phyloP scores from a whole-genome alignment of 163 green algal species.

The Volvox carteri region DNA sequence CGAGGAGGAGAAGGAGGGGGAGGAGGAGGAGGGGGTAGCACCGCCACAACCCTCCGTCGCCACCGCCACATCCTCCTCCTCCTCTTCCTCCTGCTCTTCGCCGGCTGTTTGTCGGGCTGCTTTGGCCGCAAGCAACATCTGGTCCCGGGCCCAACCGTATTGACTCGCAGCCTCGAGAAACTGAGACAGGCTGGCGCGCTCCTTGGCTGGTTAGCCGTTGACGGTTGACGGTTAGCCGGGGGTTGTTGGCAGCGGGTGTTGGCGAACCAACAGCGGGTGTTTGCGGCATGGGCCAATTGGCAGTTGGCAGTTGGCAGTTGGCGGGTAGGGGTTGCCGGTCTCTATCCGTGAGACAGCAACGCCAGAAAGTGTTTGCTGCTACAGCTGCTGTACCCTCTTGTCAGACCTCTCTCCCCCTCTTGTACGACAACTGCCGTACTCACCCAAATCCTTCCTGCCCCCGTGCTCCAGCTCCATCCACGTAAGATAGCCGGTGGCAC shows the following conservation, averaged over 20 bases:
- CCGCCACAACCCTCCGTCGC: background rate
- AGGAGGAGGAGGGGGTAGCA: background rate
- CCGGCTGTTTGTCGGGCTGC: too few relatives aligned
- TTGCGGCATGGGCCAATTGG: background rate
- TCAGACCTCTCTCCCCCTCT: background rate
- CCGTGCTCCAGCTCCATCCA: slow-evolving; percentile 35
- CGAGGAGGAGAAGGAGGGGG: background rate
- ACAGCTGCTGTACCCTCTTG: too few relatives aligned
- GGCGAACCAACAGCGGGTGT: too few relatives aligned
- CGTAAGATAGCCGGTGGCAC: background rate
- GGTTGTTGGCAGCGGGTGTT: too few relatives aligned
- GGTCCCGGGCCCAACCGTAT: background rate
- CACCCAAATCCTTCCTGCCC: slow-evolving; percentile 4
- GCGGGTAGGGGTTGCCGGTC: too few relatives aligned
- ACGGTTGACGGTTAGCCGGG: too few relatives aligned
- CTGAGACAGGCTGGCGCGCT: background rate
- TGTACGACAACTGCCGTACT: background rate
- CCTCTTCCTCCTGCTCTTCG: too few relatives aligned
- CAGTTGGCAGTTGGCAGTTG: too few relatives aligned
- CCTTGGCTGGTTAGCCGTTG: background rate
- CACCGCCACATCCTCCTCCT: too few relatives aligned
- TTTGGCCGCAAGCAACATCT: background rate
- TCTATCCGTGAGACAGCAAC: too few relatives aligned
- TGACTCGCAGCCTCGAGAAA: background rate
- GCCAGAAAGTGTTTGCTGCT: too few relatives aligned